A percentile compares a stretch with the other conserved stretches of the same genome.
These are phyloP conservation scores for Dalbergia cultrata DNA, from an alignment of 306 rosid species.

Conservation along the genomic window DNA sequence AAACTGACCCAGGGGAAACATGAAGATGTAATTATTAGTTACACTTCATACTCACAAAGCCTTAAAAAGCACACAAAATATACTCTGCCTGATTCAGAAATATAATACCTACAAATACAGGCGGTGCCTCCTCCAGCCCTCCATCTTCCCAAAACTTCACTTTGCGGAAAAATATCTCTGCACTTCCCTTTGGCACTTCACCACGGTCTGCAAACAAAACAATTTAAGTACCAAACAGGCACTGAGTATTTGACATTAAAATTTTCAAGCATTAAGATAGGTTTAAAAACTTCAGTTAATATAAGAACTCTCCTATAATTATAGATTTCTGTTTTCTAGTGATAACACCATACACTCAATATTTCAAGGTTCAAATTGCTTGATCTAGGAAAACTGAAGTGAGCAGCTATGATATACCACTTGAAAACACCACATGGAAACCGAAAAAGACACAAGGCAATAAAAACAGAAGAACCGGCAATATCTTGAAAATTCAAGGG, in stretches of 20 bases:
- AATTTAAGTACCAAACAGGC: conserved; percentile 8
- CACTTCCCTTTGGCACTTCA: conserved; percentile 75
- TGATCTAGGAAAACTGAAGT: conserved; percentile 30
- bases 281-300: neutral
- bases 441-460: conserved; percentile 2
- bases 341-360: conserved; percentile 20
- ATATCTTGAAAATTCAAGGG: neutral
- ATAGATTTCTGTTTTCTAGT: conserved; percentile 2
- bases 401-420: conserved; percentile 22
- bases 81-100: conserved; percentile 60
- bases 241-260: neutral
- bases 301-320: conserved; percentile 15
- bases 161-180: conserved; percentile 87
- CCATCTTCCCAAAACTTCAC: conserved; percentile 92
- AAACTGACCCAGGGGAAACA: conserved; percentile 16
- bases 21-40: conserved; percentile 10
- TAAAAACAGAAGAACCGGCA: conserved; percentile 26
- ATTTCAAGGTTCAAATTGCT: conserved; percentile 24
- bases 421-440: neutral
- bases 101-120: conserved; percentile 98
- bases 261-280: conserved; percentile 12
- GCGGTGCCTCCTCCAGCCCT: conserved; percentile 87
- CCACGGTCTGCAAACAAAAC: conserved; percentile 70
- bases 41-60: conserved; percentile 9
- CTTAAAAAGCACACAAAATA: conserved; percentile 26